A percentile compares a stretch with the other conserved stretches of the same genome.
Conservation (phyloP, 1,284 basidiomycete species). For the Sphaerobolus stellatus region DNA sequence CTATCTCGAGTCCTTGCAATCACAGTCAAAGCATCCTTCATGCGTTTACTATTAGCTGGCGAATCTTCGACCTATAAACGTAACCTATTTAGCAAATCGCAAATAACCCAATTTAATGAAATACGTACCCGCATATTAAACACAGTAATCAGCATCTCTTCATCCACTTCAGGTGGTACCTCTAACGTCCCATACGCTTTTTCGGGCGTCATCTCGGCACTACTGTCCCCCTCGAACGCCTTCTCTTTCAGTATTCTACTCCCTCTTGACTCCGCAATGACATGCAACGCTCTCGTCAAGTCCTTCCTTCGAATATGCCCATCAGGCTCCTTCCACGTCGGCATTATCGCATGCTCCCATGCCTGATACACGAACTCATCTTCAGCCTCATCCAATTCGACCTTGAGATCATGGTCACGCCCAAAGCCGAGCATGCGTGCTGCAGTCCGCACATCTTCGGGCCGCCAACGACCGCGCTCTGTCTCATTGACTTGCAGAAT, state of each 20-base stretch:
- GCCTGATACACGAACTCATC: slow-evolving; percentile 68
- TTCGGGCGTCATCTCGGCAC: slow-evolving; percentile 65
- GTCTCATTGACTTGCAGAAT: slow-evolving; percentile 58
- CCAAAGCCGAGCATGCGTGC: slow-evolving; percentile 64
- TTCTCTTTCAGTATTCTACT: slow-evolving; percentile 47
- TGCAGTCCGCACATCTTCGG: slow-evolving; percentile 50
- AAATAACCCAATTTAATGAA: slow-evolving; percentile 5
- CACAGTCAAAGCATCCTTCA: slow-evolving; percentile 65
- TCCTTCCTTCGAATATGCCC: slow-evolving; percentile 43
- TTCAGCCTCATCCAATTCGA: slow-evolving; percentile 67
- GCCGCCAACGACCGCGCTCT: slow-evolving; percentile 61
- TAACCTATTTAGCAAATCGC: slow-evolving; percentile 17
- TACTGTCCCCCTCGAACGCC: slow-evolving; percentile 56
- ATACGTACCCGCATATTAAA: slow-evolving; percentile 68
- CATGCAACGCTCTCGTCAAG: slow-evolving; percentile 63
- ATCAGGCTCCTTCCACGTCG: slow-evolving; percentile 51
- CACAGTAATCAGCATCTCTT: slow-evolving; percentile 72
- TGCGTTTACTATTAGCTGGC: slow-evolving; percentile 57
- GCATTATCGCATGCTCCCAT: slow-evolving; percentile 61
- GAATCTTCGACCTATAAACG: slow-evolving; percentile 65
- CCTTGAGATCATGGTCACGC: slow-evolving; percentile 49
- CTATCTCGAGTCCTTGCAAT: slow-evolving; percentile 75
- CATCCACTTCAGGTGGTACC: slow-evolving; percentile 68
- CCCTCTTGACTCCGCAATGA: slow-evolving; percentile 60
- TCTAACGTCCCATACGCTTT: slow-evolving; percentile 75